Evolutionary conservation across 805 yeast genomes (phyloP).

Genomic region (Cyberlindnera galapagoensis): DNA sequence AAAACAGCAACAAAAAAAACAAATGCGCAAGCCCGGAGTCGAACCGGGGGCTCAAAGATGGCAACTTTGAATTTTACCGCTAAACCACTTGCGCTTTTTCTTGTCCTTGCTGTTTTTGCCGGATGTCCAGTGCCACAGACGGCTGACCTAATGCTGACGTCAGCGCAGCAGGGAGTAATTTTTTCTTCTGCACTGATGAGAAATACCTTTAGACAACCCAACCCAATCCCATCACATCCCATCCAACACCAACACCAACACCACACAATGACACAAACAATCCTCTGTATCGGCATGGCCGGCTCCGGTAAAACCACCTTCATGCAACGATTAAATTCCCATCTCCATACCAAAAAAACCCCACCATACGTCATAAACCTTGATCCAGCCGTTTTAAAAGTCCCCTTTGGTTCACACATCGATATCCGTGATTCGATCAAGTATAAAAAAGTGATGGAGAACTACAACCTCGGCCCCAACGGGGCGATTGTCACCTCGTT

Average conservation of each 20-base stretch:
- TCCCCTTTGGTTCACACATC: constrained; percentile 92
- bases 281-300: constrained; percentile 61
- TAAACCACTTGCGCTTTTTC: constrained; percentile 50
- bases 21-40: constrained; percentile 52
- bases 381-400: constrained; percentile 92
- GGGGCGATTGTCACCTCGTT: constrained; percentile 97
- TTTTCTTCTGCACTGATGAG: too few relatives aligned
- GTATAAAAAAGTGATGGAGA: constrained; percentile 94
- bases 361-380: constrained; percentile 91
- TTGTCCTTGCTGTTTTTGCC: too few relatives aligned
- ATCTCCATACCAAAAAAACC: constrained; percentile 61
- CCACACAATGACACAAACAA: constrained; percentile 30
- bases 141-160: too few relatives aligned
- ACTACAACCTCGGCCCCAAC: constrained; percentile 91
- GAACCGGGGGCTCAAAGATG: constrained; percentile 55
- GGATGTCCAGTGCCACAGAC: too few relatives aligned
- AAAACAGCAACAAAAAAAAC: too few relatives aligned
- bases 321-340: constrained; percentile 90
- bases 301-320: constrained; percentile 94
- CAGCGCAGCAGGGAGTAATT: too few relatives aligned
- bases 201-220: neutral
- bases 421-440: constrained; percentile 96
- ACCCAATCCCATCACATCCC: neutral
- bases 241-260: too few relatives aligned
- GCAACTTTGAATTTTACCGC: constrained; percentile 53